Evolutionary conservation across 1,284 basidiomycete genomes (phyloP).

Genomic region (Clitocybe nebularis): DNA sequence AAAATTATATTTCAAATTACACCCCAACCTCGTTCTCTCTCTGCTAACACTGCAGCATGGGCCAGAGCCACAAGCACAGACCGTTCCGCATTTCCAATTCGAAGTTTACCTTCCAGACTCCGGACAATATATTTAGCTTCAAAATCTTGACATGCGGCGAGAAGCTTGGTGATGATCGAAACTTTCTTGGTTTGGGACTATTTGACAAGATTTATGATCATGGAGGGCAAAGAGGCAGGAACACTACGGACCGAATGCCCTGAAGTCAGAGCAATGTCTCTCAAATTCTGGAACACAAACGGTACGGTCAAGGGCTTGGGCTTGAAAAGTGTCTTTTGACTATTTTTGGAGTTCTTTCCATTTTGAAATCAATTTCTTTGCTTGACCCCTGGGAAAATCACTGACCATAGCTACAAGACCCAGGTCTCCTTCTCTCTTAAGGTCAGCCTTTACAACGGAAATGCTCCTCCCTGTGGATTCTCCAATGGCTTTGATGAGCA

Average conservation of each 20-base stretch:
- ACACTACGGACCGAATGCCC: conserved; percentile 68
- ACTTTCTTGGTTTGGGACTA: conserved; percentile 95
- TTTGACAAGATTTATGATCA: conserved; percentile 8
- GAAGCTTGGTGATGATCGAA: conserved; percentile 90
- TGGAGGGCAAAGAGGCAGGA: not conserved
- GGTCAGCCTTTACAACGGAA: conserved; percentile 83
- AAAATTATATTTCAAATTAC: conserved; percentile 5
- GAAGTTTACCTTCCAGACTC: conserved; percentile 93
- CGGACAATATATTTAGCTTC: conserved; percentile 97
- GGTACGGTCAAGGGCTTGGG: conserved; percentile 88
- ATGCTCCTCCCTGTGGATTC: conserved; percentile 90
- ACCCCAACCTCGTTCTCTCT: conserved; percentile 61
- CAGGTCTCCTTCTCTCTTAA: conserved; percentile 93
- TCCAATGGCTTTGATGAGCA: conserved; percentile 93
- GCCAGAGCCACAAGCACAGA: conserved; percentile 88
- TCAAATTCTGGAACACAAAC: conserved; percentile 82
- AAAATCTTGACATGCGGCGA: conserved; percentile 86
- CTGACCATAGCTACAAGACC: conserved; percentile 91
- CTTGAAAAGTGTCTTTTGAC: conserved; percentile 94
- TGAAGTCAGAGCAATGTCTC: conserved; percentile 81
- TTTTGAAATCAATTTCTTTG: too few relatives aligned
- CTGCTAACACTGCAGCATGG: conserved; percentile 80
- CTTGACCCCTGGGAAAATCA: too few relatives aligned
- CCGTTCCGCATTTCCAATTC: conserved; percentile 95
- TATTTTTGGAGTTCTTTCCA: conserved; percentile 83